Conservation (phyloP, 306 rosid genomes). For the Senna tora region DNA sequence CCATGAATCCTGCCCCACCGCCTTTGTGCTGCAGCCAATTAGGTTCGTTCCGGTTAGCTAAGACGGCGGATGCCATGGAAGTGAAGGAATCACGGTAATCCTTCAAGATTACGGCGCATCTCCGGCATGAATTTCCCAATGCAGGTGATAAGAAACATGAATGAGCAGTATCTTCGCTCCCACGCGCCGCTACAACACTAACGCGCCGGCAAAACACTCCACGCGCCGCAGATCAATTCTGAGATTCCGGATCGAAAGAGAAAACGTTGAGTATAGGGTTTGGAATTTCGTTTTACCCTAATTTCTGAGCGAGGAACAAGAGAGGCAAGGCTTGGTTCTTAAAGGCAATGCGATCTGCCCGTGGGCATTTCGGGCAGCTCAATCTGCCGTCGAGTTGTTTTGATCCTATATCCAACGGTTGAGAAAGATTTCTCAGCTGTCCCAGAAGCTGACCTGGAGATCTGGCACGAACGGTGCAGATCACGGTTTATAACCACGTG, state of each 20-base stretch:
- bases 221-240: neutral
- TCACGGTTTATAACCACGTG: constrained; percentile 37
- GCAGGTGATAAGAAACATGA: constrained; percentile 40
- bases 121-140: constrained; percentile 49
- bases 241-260: neutral
- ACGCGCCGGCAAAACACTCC: constrained; percentile 32
- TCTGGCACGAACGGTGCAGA: constrained; percentile 62
- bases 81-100: constrained; percentile 16
- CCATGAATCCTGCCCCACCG: constrained; percentile 85
- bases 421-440: neutral
- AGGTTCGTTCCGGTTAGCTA: constrained; percentile 73
- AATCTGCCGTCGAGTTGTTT: neutral
- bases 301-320: constrained; percentile 57
- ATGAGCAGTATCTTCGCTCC: constrained; percentile 5
- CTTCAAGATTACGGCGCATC: constrained; percentile 32
- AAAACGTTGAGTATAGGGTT: constrained; percentile 42
- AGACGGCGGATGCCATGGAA: constrained; percentile 83
- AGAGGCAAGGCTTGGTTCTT: constrained; percentile 62
- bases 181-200: constrained; percentile 42
- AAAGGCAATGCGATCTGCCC: constrained; percentile 96
- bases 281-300: constrained; percentile 50
- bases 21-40: constrained; percentile 71
- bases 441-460: constrained; percentile 51
- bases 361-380: constrained; percentile 49
- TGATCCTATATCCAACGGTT: constrained; percentile 41